phyloP scores from a whole-genome alignment of 495 filamentous ascomycete genomes.

The Lophiostoma macrostomum region DNA sequence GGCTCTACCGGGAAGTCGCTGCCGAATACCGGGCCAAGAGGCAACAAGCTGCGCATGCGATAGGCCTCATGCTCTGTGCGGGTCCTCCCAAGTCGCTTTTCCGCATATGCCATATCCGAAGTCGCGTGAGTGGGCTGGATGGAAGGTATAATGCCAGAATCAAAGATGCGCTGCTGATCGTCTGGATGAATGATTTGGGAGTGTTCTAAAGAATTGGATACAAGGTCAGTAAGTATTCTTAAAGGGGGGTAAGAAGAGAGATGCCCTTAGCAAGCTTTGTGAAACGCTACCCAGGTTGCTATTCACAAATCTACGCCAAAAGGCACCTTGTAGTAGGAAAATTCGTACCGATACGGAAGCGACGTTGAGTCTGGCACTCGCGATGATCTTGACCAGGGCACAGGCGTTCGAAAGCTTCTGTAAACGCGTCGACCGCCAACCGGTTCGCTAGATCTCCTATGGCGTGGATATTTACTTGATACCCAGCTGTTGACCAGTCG shows the following conservation, averaged over 20 bases:
- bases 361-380: constrained; percentile 47
- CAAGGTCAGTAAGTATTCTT: no score
- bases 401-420: constrained; percentile 43
- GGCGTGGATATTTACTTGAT: constrained; percentile 61
- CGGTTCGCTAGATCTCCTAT: constrained; percentile 64
- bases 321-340: no score
- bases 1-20: constrained; percentile 67
- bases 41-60: constrained; percentile 54
- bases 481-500: constrained; percentile 50
- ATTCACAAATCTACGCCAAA: no score
- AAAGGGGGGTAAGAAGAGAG: no score
- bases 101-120: constrained; percentile 60
- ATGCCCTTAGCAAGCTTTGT: no score
- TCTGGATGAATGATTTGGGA: constrained; percentile 61
- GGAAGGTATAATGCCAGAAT: constrained; percentile 59
- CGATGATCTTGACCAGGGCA: constrained; percentile 45
- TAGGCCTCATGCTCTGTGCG: constrained; percentile 54
- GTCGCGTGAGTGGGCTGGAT: constrained; percentile 68
- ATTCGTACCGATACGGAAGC: constrained; percentile 64
- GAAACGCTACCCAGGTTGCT: no score
- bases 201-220: no score
- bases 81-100: constrained; percentile 50
- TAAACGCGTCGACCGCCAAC: constrained; percentile 54
- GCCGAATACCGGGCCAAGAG: constrained; percentile 50
- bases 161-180: constrained; percentile 53